Evolutionary conservation across 2,329 filamentous ascomycete genomes (phyloP), one percentile per base, ranked within the genome.

Genomic region (Plenodomus lindquistii): DNA sequence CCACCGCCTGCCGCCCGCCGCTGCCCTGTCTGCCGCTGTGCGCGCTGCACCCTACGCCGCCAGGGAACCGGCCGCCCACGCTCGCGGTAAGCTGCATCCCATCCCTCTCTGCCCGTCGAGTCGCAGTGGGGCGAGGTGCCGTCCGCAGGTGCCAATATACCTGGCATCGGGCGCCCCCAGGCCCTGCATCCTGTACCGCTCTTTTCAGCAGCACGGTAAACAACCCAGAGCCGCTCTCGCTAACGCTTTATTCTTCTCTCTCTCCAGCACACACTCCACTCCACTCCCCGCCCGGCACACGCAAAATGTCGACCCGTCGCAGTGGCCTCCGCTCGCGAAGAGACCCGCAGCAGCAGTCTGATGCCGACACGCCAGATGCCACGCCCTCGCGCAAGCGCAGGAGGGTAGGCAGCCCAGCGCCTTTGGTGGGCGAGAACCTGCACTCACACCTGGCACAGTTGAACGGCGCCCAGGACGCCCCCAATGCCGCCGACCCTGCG

Each of bases 311-410:
- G 16, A 48, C 49, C 34, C 50, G 53, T 20, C 42, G 54, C 35
- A 47, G 46, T 56, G 48, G 48, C 41, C 44, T 47, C 17, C 53
- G 52, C 52, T 48, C 48, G 57, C 56, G 49, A 49, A 62, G 51
- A 44, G 68, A 70, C 41, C 54, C 60, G 29, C 68, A 68, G 49
- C 64, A 57, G 48, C 63, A 66, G 51, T 70, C 68, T 42, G 69
- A 72, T 49, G 65, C 63, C 46, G 76, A 79, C 55, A 77, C 75
- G 17, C 75, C 75, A 48, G 77, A 79, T 54, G 69, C 74, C 54
- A 79, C 77, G 19, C 77, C 77, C 40, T 74, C 76, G 41, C 71
- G 77, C 45, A 77, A 77, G 53, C 75, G 75, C 46, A 73, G 76
- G 65, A 74, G 77, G 64, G 60, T 76, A 70, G 62, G 74, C 65